Evolutionary conservation across 2,329 filamentous ascomycete genomes (phyloP).

Genomic region (Atkinsonella hypoxylon): DNA sequence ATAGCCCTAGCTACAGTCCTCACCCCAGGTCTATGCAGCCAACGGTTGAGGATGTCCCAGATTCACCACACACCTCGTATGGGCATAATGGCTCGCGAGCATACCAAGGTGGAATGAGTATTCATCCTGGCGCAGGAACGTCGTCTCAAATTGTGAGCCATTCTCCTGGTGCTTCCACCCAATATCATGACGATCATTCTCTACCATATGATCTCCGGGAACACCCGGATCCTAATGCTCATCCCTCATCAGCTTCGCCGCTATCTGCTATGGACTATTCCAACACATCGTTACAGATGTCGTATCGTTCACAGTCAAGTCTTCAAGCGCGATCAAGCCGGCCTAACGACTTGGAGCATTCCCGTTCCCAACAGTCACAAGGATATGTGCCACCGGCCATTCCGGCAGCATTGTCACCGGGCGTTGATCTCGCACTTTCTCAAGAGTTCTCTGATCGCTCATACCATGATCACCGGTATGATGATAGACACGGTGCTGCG

Average conservation of each 20-base stretch:
- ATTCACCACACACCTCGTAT: constrained; percentile 29
- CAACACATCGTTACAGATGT: constrained; percentile 16
- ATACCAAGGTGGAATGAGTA: constrained; percentile 25
- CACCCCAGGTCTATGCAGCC: constrained; percentile 44
- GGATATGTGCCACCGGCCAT: constrained; percentile 34
- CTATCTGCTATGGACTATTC: constrained; percentile 23
- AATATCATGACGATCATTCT: constrained; percentile 14
- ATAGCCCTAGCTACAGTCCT: constrained; percentile 32
- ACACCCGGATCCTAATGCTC: constrained; percentile 11
- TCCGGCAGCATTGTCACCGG: constrained; percentile 48
- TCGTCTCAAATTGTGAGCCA: constrained; percentile 32
- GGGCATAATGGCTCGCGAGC: constrained; percentile 14
- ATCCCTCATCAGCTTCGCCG: constrained; percentile 17
- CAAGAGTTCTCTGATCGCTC: constrained; percentile 45
- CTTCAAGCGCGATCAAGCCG: constrained; percentile 20
- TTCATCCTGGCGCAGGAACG: constrained; percentile 27
- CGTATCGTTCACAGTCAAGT: constrained; percentile 18
- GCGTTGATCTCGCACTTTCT: constrained; percentile 42
- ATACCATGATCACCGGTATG: constrained; percentile 14
- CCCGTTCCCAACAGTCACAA: constrained; percentile 18
- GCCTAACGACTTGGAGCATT: constrained; percentile 25
- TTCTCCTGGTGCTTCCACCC: constrained; percentile 18
- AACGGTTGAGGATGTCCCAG: constrained; percentile 52
- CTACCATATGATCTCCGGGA: constrained; percentile 11
- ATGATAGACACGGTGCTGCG: constrained; percentile 30